phyloP scores from a whole-genome alignment of 2,329 filamentous ascomycete species.

The Aaosphaeria pasadenensis region DNA sequence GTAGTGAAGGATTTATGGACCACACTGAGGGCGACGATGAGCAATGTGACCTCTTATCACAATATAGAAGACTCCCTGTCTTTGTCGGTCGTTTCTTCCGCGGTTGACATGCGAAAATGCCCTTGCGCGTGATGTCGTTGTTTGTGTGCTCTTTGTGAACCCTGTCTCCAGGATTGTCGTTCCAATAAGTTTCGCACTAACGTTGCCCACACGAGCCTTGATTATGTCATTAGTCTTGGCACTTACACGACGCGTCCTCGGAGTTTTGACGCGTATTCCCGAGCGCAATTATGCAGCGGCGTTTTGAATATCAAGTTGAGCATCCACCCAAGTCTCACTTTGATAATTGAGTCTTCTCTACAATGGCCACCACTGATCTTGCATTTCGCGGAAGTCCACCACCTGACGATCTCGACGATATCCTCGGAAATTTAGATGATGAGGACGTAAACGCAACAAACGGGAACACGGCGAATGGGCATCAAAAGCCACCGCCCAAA shows the following conservation, averaged over 20 bases:
- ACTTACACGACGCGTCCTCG: not conserved
- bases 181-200: slow-evolving; percentile 10
- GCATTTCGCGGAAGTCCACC: not conserved
- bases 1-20: too few relatives aligned
- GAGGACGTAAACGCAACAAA: slow-evolving; percentile 40
- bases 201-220: slow-evolving; percentile 1
- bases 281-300: too few relatives aligned
- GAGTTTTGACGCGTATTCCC: slow-evolving; percentile 2
- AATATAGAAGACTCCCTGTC: too few relatives aligned
- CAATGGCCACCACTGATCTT: not conserved
- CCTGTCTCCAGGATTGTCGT: slow-evolving; percentile 1
- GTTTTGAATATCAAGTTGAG: too few relatives aligned
- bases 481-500: slow-evolving; percentile 6
- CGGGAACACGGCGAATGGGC: not conserved
- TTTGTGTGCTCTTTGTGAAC: not conserved
- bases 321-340: too few relatives aligned
- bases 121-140: too few relatives aligned
- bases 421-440: slow-evolving; percentile 70
- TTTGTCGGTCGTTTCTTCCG: too few relatives aligned
- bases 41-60: too few relatives aligned
- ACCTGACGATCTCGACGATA: slow-evolving; percentile 57
- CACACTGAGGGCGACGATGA: too few relatives aligned
- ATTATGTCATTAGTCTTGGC: slow-evolving; percentile 6
- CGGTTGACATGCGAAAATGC: too few relatives aligned
- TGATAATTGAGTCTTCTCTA: not conserved